These are phyloP conservation scores for Diospyros kaki DNA, from an alignment of 148 eudicot species.

Conservation along the genomic window DNA sequence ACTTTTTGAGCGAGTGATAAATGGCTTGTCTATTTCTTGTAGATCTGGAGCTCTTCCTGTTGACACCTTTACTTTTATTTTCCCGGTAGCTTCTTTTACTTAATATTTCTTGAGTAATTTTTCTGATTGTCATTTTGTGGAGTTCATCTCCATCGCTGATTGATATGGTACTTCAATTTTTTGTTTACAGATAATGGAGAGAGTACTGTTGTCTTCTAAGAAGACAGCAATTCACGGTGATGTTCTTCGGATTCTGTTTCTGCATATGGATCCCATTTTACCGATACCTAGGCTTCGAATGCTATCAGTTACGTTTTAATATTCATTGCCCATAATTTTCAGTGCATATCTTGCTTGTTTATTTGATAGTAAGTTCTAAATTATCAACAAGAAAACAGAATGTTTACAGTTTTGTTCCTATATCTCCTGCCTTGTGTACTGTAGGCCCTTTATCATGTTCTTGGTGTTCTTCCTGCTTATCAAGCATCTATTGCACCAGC, in stretches of 20 bases:
- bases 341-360: not conserved
- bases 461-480: conserved; percentile 83
- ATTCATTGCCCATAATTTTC: conserved; percentile 2
- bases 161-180: not conserved
- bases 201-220: conserved; percentile 78
- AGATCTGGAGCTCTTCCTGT: conserved; percentile 91
- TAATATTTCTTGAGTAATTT: not conserved
- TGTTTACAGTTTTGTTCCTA: conserved; percentile 7
- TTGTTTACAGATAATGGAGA: conserved; percentile 69
- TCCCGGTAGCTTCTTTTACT: conserved; percentile 56
- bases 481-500: conserved; percentile 83
- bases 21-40: conserved; percentile 72
- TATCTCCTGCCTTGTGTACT: conserved; percentile 23
- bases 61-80: conserved; percentile 75
- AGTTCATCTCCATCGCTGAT: not conserved
- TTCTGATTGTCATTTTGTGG: conserved; percentile 6
- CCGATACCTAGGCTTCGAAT: conserved; percentile 93
- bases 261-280: conserved; percentile 85
- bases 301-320: conserved; percentile 66
- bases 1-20: conserved; percentile 69
- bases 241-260: conserved; percentile 71
- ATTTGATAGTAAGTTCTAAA: not conserved
- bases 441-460: conserved; percentile 95
- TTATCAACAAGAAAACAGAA: too few relatives aligned
- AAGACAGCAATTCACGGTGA: conserved; percentile 88